A percentile compares a stretch with the other conserved stretches of the same genome.
Conservation (phyloP, 2,329 filamentous ascomycete genomes). For the Fusarium pseudoanthophilum region DNA sequence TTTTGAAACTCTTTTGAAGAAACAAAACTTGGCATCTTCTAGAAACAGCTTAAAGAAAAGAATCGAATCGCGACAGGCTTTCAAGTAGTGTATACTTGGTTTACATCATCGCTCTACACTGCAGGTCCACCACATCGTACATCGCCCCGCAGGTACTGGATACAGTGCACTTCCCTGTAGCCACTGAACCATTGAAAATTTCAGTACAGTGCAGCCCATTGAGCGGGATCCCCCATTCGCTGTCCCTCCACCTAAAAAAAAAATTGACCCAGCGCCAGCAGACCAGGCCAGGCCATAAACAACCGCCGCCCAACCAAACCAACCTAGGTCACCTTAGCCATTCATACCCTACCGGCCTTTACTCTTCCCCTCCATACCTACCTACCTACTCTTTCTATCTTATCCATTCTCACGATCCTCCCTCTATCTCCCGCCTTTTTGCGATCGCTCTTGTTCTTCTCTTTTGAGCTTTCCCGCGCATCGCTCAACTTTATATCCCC, state of each 20-base stretch:
- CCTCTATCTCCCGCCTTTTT: conserved; percentile 23
- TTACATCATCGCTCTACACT: conserved; percentile 29
- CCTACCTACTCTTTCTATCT: not conserved
- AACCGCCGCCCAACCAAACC: conserved; percentile 28
- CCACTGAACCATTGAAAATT: conserved; percentile 36
- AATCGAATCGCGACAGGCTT: not conserved
- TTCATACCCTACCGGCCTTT: conserved; percentile 5
- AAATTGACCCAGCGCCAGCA: conserved; percentile 27
- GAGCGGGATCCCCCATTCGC: conserved; percentile 34
- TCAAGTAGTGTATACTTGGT: conserved; percentile 28
- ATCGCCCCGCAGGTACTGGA: conserved; percentile 30
- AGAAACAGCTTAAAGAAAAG: conserved; percentile 16
- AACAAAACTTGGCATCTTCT: conserved; percentile 21
- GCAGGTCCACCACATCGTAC: not conserved
- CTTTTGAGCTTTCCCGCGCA: conserved; percentile 37
- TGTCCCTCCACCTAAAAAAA: conserved; percentile 23
- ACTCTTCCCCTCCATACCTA: conserved; percentile 27
- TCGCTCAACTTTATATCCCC: conserved; percentile 23
- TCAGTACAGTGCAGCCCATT: conserved; percentile 19
- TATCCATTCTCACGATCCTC: conserved; percentile 33
- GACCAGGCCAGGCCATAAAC: conserved; percentile 28
- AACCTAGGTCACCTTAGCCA: not conserved
- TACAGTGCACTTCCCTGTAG: conserved; percentile 16
- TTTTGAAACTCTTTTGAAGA: not conserved
- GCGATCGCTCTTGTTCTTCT: conserved; percentile 32